Evolutionary conservation across 306 rosid species (phyloP).

Genomic region (Prosopis cineraria): DNA sequence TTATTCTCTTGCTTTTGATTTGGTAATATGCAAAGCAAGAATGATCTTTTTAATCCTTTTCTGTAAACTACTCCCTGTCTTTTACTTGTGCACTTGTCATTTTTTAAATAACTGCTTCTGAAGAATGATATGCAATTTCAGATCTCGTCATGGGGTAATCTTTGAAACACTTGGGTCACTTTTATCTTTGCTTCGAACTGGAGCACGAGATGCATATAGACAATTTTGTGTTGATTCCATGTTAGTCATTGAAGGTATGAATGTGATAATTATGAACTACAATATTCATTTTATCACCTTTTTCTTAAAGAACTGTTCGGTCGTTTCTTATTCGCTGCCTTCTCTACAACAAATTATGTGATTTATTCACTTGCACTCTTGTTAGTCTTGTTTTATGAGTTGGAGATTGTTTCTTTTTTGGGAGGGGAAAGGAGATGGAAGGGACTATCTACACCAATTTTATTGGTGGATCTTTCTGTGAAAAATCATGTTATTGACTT

Average conservation of each 20-base stretch:
- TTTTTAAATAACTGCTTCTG: conserved; percentile 2
- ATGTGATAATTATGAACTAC: background rate
- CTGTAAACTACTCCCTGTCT: background rate
- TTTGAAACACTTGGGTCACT: conserved; percentile 75
- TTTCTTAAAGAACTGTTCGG: background rate
- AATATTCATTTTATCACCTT: background rate
- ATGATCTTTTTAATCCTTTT: background rate
- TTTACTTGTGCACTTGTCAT: background rate
- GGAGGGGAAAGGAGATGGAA: background rate
- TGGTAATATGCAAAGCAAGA: background rate
- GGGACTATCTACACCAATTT: background rate
- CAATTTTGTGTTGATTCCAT: conserved; percentile 73
- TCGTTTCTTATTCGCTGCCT: background rate
- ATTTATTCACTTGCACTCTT: background rate
- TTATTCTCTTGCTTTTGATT: background rate
- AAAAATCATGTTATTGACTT: background rate
- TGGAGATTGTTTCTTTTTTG: background rate
- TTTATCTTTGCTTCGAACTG: conserved; percentile 76
- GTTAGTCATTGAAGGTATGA: conserved; percentile 69
- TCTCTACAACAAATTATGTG: background rate
- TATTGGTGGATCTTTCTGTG: background rate
- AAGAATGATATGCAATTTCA: conserved; percentile 36
- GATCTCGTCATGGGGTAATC: conserved; percentile 72
- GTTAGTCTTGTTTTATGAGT: background rate
- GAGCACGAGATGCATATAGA: conserved; percentile 67